Evolutionary conservation across 495 filamentous ascomycete genomes (phyloP), one percentile per base, ranked within the genome.

Genomic region (Aspergillus sparsus): DNA sequence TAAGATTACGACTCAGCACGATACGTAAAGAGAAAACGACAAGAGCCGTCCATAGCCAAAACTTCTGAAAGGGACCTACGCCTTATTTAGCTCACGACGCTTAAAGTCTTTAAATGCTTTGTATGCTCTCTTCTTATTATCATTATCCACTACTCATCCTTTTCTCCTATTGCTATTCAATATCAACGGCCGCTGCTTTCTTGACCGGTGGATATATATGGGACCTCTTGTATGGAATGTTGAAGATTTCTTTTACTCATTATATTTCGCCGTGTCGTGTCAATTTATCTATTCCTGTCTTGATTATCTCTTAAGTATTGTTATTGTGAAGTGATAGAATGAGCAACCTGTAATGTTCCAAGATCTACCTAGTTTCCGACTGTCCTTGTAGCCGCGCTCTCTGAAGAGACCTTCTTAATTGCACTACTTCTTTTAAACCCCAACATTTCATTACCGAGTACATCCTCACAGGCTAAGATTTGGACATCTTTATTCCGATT

Each of bases 1-100:
- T 67, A 65, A 64, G 62, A 65, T 66, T 59, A 63, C 57, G 66
- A 66, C 61, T 61, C 57, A 56, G 57, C 51, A 34, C 55, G 45
- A 56, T 60, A 58, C 52, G 53, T 53, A 57, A 57, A 60, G 58
- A 45, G 52, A 54, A 45, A 42, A 50, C 35, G 16, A 47, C 15
- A 47, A 47, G 27, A 21, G 6, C 16, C 39, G 12, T 5, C 15
- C 10, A 47, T 47, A 47, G 44, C 18, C 15, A 47, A 47, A 47
- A 18, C 44, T 47, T 13, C 9, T 15, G 15, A 47, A 47, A 21
- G 44, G 16, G 27, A 21, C 4, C 15, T 9, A 18, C 15, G 15
- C 9, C 44, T 16, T 41, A 41, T 41, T 21, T 21, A 47, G 44
- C 44, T 47, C 44, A 47, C 42, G 15, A 46, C 15, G 12, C 11